Evolutionary conservation across 192 early-diverging fungal genomes (phyloP).

Genomic region (Ambispora gerdemannii): DNA sequence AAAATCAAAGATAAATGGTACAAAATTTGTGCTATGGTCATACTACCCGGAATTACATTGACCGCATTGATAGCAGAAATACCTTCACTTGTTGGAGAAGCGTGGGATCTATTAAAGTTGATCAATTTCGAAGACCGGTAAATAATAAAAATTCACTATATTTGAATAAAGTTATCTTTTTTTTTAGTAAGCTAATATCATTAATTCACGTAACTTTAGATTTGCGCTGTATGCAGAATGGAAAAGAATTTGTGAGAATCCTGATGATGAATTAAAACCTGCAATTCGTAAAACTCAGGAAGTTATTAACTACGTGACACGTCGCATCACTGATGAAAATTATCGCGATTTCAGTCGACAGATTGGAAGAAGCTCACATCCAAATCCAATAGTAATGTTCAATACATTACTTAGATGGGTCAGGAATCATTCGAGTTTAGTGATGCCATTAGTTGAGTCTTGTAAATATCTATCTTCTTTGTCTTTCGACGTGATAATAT

Average conservation of each 20-base stretch:
- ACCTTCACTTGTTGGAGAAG: conserved; percentile 39
- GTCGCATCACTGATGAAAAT: conserved; percentile 69
- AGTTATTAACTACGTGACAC: conserved; percentile 54
- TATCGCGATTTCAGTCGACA: conserved; percentile 68
- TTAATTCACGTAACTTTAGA: too few species aligned
- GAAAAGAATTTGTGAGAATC: conserved; percentile 57
- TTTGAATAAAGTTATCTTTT: too few species aligned
- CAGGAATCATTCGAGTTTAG: conserved; percentile 74
- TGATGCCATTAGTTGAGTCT: conserved; percentile 70
- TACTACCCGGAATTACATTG: too few species aligned
- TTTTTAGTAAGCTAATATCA: too few species aligned
- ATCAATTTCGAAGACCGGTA: conserved; percentile 58
- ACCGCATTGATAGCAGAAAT: too few species aligned
- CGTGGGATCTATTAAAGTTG: conserved; percentile 65
- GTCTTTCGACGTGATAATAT: conserved; percentile 71
- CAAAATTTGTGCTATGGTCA: too few species aligned
- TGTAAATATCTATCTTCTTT: conserved; percentile 70
- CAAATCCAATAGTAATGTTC: conserved; percentile 74
- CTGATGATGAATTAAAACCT: conserved; percentile 43
- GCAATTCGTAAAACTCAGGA: conserved; percentile 44
- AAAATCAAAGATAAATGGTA: too few species aligned
- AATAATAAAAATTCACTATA: too few species aligned
- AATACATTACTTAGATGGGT: conserved; percentile 62
- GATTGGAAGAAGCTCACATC: conserved; percentile 70
- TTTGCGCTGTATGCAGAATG: conserved; percentile 74